These are phyloP conservation scores for Hibiscus tridactylites DNA, from an alignment of 345 rosid species.

Conservation along the genomic window DNA sequence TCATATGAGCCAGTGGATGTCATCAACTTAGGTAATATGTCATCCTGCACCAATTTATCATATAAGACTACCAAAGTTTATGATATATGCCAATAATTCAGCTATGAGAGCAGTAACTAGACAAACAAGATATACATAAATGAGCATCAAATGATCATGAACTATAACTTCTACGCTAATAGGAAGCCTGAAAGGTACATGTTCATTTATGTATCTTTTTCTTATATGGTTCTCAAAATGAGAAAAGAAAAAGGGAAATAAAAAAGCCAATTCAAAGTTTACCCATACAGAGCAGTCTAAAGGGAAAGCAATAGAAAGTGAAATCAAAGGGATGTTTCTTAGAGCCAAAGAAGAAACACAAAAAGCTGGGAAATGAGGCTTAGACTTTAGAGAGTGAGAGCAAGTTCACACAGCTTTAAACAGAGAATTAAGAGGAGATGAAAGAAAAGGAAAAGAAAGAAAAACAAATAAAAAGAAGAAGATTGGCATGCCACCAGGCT, in stretches of 20 bases:
- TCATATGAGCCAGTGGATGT: conserved; percentile 77
- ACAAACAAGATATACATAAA: background rate
- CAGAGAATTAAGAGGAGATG: background rate
- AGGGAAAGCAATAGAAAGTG: background rate
- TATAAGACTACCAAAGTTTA: conserved; percentile 11
- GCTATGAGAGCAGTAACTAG: background rate
- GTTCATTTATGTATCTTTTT: background rate
- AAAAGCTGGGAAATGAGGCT: background rate
- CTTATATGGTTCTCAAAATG: background rate
- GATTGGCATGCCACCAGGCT: background rate
- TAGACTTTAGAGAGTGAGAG: background rate
- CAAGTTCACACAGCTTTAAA: background rate
- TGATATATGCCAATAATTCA: background rate
- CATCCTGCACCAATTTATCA: conserved; percentile 59
- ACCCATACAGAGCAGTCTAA: background rate
- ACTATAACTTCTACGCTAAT: background rate
- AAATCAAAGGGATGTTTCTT: background rate
- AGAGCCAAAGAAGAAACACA: background rate
- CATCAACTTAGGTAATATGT: conserved; percentile 95
- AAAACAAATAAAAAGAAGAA: background rate
- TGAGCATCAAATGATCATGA: background rate
- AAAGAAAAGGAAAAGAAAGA: background rate
- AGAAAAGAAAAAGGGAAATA: background rate
- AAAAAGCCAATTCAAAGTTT: background rate
- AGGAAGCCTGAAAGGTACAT: background rate